These are phyloP conservation scores for Leishmania lainsoni DNA, from an alignment of 208 protist species.

Conservation along the genomic window DNA sequence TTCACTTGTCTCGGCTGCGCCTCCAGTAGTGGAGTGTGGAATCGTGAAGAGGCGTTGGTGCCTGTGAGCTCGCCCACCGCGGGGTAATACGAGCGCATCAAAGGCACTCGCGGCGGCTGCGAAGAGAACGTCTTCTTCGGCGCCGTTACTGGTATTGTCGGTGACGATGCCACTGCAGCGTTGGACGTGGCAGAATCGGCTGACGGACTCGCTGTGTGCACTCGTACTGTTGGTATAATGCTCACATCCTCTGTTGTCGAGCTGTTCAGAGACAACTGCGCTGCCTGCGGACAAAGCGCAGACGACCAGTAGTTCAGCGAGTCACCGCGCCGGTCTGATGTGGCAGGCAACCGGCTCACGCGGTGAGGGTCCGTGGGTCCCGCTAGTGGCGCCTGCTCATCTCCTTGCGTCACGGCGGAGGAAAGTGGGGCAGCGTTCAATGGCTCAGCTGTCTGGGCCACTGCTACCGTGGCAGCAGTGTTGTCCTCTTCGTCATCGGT, in stretches of 20 bases:
- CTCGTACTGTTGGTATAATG: neutral
- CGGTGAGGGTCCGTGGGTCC: neutral
- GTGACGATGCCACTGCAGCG: neutral
- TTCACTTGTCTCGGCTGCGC: conserved; percentile 34
- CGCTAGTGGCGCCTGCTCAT: neutral
- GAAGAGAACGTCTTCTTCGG: neutral
- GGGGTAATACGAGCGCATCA: conserved; percentile 33
- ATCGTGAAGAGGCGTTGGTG: conserved; percentile 26
- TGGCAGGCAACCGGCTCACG: neutral
- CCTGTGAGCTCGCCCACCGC: conserved; percentile 13
- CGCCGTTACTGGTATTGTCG: neutral
- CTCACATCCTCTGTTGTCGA: neutral
- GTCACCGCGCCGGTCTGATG: neutral
- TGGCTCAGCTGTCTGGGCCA: neutral
- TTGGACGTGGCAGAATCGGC: neutral
- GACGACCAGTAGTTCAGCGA: conserved; percentile 28
- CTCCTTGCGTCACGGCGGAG: neutral
- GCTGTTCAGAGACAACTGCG: neutral
- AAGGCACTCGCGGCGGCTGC: conserved; percentile 1
- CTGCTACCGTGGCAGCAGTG: neutral
- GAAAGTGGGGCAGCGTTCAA: neutral
- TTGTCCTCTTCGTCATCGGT: neutral
- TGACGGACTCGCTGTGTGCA: neutral
- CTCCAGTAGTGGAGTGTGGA: conserved; percentile 22
- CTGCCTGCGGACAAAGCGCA: conserved; percentile 5